These are phyloP conservation scores for Quercus alba DNA, from an alignment of 306 rosid species.

Conservation along the genomic window DNA sequence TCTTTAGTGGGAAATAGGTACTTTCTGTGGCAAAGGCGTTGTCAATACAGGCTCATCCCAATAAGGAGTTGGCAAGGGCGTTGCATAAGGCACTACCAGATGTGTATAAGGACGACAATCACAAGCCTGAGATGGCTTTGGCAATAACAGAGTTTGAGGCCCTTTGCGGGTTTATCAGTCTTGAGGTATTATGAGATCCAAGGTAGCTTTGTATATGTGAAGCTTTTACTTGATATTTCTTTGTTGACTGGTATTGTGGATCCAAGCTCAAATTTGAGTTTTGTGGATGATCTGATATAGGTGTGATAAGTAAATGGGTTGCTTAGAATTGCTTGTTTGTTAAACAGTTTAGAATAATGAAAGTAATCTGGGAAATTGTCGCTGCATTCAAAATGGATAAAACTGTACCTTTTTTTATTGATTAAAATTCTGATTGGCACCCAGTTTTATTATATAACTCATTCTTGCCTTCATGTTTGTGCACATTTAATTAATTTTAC, in stretches of 20 bases:
- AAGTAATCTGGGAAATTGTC: background rate
- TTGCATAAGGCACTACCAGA: constrained; percentile 72
- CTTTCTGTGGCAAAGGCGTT: constrained; percentile 83
- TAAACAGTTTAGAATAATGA: background rate
- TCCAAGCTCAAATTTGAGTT: constrained; percentile 11
- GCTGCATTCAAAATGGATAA: background rate
- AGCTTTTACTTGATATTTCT: background rate
- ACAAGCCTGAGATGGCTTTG: constrained; percentile 96
- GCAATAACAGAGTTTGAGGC: constrained; percentile 85
- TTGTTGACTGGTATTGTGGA: background rate
- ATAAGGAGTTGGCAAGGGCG: constrained; percentile 76
- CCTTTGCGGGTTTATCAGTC: constrained; percentile 79
- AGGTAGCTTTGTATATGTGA: background rate
- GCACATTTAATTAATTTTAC: background rate
- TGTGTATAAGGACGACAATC: constrained; percentile 82
- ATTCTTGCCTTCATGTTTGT: background rate
- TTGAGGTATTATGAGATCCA: constrained; percentile 40
- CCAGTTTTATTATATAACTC: background rate
- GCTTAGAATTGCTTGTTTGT: constrained; percentile 3
- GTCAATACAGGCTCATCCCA: constrained; percentile 98
- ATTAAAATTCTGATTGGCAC: background rate
- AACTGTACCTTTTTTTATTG: background rate
- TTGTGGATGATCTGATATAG: background rate
- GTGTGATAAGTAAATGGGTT: background rate
- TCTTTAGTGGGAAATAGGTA: constrained; percentile 42